phyloP scores from a whole-genome alignment of 352 stramenopile species.

The Pythium biforme region DNA sequence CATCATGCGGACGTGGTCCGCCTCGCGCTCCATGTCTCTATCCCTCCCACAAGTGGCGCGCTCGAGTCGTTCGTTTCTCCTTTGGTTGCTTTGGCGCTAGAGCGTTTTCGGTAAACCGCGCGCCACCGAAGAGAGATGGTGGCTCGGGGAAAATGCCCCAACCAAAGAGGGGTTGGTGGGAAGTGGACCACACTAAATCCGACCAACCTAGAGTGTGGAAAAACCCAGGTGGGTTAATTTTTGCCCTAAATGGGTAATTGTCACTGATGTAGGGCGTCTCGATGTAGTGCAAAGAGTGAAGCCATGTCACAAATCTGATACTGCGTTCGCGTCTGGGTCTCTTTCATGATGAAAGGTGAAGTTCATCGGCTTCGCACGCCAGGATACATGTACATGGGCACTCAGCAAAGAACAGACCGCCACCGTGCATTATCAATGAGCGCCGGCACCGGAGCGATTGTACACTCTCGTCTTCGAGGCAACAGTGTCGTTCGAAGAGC shows the following conservation, averaged over 20 bases:
- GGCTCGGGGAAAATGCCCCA: not conserved
- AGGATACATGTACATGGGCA: too few relatives aligned
- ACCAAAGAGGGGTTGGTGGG: not conserved
- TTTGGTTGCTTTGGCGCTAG: not conserved
- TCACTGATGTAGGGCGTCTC: not conserved
- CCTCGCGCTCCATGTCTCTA: slow-evolving; percentile 32
- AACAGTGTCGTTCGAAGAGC: too few relatives aligned
- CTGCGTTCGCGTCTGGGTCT: too few relatives aligned
- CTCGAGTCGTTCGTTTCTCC: slow-evolving; percentile 1
- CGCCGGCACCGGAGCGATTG: too few relatives aligned
- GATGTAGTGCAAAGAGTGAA: not conserved
- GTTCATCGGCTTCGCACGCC: too few relatives aligned
- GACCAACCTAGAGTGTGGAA: not conserved
- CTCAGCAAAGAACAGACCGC: too few relatives aligned
- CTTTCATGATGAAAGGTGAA: too few relatives aligned
- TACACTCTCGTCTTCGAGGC: too few relatives aligned
- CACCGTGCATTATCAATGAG: too few relatives aligned
- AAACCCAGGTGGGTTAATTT: not conserved
- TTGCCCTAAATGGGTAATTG: not conserved
- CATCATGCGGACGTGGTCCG: slow-evolving; percentile 78
- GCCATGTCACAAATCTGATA: slow-evolving; percentile 3
- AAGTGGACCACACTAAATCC: slow-evolving; percentile 1
- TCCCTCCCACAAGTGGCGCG: not conserved
- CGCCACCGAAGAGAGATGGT: slow-evolving; percentile 10
- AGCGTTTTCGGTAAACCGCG: not conserved